A percentile compares a stretch with the other conserved stretches of the same genome.
Evolutionary conservation across 495 filamentous ascomycete genomes (phyloP).

Genomic region (Aspergillus affinis): DNA sequence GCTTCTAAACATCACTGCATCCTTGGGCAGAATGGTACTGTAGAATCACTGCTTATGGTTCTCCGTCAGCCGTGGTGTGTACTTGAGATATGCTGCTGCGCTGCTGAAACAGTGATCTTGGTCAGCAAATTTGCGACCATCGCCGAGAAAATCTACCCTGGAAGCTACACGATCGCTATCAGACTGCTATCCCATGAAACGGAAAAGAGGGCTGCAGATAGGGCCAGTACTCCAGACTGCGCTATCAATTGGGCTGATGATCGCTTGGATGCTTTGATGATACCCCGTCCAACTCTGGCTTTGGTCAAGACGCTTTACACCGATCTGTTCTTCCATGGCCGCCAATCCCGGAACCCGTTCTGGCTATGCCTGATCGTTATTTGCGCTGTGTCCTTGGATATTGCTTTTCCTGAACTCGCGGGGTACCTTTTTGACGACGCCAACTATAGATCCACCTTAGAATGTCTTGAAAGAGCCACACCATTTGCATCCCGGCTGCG

Average conservation of each 20-base stretch:
- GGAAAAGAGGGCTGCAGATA: neutral
- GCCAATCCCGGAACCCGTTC: neutral
- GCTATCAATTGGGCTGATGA: neutral
- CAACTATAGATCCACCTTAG: neutral
- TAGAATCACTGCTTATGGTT: constrained; percentile 18
- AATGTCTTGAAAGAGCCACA: neutral
- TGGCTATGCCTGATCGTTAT: neutral
- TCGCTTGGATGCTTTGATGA: neutral
- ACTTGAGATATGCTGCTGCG: constrained; percentile 24
- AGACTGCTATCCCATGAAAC: neutral
- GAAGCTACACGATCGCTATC: neutral
- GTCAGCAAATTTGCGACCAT: neutral
- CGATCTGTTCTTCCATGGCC: neutral
- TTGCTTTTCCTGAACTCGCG: neutral
- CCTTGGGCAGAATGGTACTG: constrained; percentile 8
- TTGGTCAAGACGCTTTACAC: neutral
- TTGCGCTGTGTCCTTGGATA: neutral
- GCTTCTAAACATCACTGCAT: constrained; percentile 20
- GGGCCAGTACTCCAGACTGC: neutral
- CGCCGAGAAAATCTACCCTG: neutral
- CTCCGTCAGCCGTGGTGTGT: constrained; percentile 28
- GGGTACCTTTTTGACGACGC: neutral
- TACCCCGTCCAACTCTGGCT: neutral
- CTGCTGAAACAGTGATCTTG: neutral
- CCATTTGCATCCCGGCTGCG: neutral